Conservation (phyloP, 768 basidiomycete species). For the Tremella yokohamensis region DNA sequence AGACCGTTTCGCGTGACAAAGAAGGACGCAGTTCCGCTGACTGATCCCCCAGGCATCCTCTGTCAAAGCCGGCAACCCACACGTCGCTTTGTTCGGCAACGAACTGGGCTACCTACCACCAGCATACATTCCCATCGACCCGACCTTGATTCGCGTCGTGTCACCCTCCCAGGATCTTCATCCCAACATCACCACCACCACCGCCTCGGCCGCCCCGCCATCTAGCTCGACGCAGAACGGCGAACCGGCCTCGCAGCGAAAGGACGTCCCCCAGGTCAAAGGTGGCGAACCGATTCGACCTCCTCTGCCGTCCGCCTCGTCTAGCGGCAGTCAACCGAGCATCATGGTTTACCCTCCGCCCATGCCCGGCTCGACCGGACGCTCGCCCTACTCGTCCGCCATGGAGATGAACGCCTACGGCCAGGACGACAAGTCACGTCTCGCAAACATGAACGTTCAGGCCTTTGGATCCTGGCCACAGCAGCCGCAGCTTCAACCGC, state of each 20-base stretch:
- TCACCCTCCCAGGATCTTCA: not conserved
- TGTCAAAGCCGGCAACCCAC: not conserved
- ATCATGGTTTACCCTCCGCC: constrained; percentile 11
- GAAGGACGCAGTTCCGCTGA: not conserved
- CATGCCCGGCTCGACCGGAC: not conserved
- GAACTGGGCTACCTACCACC: not conserved
- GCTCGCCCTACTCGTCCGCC: not conserved
- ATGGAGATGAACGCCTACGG: not conserved
- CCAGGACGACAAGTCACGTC: not conserved
- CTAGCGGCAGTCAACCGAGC: constrained; percentile 1
- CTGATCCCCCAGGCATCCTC: not conserved
- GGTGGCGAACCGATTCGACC: too few species aligned
- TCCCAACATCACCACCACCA: not conserved
- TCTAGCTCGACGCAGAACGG: constrained; percentile 3
- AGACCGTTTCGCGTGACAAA: not conserved
- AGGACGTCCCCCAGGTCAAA: too few species aligned
- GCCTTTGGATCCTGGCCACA: constrained; percentile 1
- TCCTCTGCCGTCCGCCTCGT: constrained; percentile 2
- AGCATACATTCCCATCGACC: constrained; percentile 1
- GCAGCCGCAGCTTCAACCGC: not conserved
- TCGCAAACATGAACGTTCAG: not conserved
- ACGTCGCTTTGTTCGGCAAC: not conserved
- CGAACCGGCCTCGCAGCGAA: not conserved
- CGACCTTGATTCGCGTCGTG: not conserved
- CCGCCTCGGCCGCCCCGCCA: not conserved